phyloP scores from a whole-genome alignment of 1,284 basidiomycete genomes.

The Taiwanofungus camphoratus region DNA sequence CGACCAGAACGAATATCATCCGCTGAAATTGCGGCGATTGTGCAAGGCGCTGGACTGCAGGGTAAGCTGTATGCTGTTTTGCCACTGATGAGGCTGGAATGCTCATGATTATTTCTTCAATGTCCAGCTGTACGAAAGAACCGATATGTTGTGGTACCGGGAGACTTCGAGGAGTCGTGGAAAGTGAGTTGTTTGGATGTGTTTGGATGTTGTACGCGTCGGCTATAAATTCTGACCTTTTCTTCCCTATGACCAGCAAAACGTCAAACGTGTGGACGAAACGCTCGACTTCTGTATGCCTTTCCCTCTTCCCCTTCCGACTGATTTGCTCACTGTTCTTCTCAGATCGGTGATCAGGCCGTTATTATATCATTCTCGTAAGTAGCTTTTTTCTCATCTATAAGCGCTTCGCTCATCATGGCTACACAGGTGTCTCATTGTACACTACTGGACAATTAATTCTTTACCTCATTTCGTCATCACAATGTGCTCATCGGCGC shows the following conservation, averaged over 20 bases:
- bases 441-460: conserved; percentile 31
- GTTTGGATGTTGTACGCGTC: conserved; percentile 33
- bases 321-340: conserved; percentile 6
- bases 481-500: conserved; percentile 11
- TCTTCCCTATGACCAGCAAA: conserved; percentile 57
- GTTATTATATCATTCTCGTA: conserved; percentile 21
- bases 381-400: conserved; percentile 13
- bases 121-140: conserved; percentile 89
- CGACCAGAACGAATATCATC: conserved; percentile 94
- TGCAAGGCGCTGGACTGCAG: conserved; percentile 96
- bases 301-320: conserved; percentile 3
- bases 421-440: conserved; percentile 22
- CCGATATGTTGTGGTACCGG: conserved; percentile 93
- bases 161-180: conserved; percentile 99
- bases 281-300: conserved; percentile 92
- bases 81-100: background rate
- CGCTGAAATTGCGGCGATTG: conserved; percentile 94
- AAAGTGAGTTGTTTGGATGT: conserved; percentile 70
- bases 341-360: conserved; percentile 43
- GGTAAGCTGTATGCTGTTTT: conserved; percentile 40
- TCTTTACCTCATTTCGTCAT: conserved; percentile 16
- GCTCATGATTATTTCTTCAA: too few relatives aligned
- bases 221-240: conserved; percentile 30
- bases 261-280: conserved; percentile 90
- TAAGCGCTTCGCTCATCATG: background rate